phyloP scores from a whole-genome alignment of 2,329 filamentous ascomycete genomes.

The Penicillium janthinellum region DNA sequence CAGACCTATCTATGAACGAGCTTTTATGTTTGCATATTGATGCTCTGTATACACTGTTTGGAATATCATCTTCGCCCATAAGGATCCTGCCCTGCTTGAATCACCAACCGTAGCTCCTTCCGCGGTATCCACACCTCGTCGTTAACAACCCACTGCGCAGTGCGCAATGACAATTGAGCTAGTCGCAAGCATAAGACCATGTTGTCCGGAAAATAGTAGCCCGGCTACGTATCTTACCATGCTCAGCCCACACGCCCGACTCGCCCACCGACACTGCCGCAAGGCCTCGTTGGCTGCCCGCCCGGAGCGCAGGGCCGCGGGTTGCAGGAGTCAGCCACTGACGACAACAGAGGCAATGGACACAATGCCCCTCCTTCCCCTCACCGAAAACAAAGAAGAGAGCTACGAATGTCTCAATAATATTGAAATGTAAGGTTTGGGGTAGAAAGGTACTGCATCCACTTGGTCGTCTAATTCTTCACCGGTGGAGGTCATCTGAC shows the following conservation, averaged over 20 bases:
- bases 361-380: background rate
- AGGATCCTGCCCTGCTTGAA: too few species aligned
- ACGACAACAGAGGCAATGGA: slow-evolving; percentile 2
- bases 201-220: too few species aligned
- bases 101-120: too few species aligned
- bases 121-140: too few species aligned
- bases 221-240: too few species aligned
- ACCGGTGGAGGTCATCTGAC: background rate
- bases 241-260: background rate
- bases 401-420: background rate
- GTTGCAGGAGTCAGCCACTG: slow-evolving; percentile 10
- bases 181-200: background rate
- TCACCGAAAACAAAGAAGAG: background rate
- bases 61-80: too few species aligned
- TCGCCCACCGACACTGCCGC: slow-evolving; percentile 1
- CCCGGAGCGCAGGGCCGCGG: background rate
- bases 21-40: too few species aligned
- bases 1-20: too few species aligned
- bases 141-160: background rate
- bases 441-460: background rate
- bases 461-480: background rate
- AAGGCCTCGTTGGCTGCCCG: background rate
- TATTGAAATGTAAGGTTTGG: too few species aligned
- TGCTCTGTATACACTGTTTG: too few species aligned
- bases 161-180: background rate